Percentiles rank a stretch among this genome's conserved stretches.
Conservation (phyloP, 1,284 basidiomycete species). For the Takashimella koratensis region DNA sequence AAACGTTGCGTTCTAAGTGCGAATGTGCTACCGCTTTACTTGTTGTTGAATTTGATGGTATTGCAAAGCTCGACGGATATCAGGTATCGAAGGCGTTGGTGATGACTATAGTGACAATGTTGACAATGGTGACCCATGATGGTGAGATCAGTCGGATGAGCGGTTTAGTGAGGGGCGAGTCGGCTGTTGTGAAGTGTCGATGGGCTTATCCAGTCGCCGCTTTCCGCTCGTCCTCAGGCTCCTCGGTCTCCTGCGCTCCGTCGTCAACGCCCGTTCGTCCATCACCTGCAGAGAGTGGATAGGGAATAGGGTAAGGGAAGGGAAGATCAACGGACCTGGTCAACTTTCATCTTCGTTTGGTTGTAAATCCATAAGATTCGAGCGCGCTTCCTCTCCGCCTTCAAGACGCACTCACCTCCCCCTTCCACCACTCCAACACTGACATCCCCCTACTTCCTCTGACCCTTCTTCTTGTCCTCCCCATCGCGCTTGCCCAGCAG, state of each 20-base stretch:
- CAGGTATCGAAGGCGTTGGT: no score
- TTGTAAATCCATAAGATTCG: not conserved
- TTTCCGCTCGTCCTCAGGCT: not conserved
- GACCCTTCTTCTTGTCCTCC: not conserved
- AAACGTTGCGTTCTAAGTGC: no score
- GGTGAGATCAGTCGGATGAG: no score
- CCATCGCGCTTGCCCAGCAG: constrained; percentile 17
- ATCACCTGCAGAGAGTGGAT: not conserved
- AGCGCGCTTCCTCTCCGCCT: not conserved
- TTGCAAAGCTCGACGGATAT: no score
- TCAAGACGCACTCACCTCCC: not conserved
- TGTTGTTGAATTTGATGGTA: no score
- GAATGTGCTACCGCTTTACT: no score
- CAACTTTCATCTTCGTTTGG: not conserved
- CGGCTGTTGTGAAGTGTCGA: no score
- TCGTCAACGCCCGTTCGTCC: not conserved
- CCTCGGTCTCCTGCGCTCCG: not conserved
- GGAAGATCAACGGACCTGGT: not conserved
- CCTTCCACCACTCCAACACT: no score
- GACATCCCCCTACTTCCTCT: not conserved
- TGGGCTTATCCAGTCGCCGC: not conserved
- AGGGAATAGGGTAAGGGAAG: not conserved
- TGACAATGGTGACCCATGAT: no score
- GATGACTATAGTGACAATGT: no score
- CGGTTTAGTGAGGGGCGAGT: no score